These are phyloP conservation scores for Oropetium thomaeum DNA, from an alignment of 176 grass and related monocot species.

Conservation along the genomic window DNA sequence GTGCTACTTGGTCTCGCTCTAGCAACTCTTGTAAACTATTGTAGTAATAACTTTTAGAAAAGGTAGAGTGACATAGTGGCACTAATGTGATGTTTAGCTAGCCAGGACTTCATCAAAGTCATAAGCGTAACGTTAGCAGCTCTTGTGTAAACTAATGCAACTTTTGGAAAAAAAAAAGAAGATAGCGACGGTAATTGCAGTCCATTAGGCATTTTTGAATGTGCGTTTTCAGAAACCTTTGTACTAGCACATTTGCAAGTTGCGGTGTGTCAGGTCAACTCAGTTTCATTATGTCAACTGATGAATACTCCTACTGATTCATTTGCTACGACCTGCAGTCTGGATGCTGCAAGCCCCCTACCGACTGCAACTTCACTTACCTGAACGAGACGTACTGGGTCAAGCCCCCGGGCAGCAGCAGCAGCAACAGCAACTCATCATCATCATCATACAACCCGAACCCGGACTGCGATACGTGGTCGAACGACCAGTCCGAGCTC, in stretches of 20 bases:
- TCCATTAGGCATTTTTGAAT: too few relatives aligned
- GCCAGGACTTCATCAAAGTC: conserved; percentile 21
- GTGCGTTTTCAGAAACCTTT: background rate
- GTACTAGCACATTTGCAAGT: background rate
- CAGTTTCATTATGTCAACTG: background rate
- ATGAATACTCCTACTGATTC: too few relatives aligned
- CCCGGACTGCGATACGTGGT: conserved; percentile 24
- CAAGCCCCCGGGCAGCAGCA: conserved; percentile 18
- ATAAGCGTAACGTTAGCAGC: background rate
- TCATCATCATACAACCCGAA: too few relatives aligned
- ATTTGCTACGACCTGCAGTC: too few relatives aligned
- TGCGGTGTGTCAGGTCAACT: background rate
- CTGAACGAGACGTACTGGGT: conserved; percentile 42
- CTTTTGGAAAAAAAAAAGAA: background rate
- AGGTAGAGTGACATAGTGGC: background rate
- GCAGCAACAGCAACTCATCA: too few relatives aligned
- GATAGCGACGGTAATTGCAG: conserved; percentile 7
- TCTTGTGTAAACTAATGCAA: background rate
- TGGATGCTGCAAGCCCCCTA: conserved; percentile 50
- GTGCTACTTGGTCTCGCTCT: too few relatives aligned
- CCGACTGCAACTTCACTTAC: conserved; percentile 41
- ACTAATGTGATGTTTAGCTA: background rate
- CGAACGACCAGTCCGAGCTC: conserved; percentile 35
- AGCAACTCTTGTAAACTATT: too few relatives aligned
- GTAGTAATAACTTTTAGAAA: too few relatives aligned